Conservation (phyloP, 2,329 filamentous ascomycete species). For the Truncatella angustata region DNA sequence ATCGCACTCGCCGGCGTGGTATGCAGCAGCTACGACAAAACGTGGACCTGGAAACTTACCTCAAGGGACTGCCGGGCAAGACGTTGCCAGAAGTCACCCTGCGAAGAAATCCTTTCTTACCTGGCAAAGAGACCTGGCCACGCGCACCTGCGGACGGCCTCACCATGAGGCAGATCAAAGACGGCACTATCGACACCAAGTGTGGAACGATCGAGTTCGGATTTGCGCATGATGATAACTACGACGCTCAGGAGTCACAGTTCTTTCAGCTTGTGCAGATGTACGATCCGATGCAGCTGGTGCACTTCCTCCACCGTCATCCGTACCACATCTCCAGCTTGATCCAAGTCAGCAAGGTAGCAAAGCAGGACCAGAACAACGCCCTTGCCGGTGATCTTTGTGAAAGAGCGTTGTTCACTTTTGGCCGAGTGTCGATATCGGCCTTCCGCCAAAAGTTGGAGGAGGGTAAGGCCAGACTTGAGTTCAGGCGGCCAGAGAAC, state of each 20-base stretch:
- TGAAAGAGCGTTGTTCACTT: slow-evolving; percentile 87
- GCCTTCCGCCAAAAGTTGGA: slow-evolving; percentile 75
- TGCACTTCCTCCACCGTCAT: slow-evolving; percentile 69
- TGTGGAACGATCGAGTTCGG: slow-evolving; percentile 68
- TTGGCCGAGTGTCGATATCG: slow-evolving; percentile 84
- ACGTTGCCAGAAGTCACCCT: slow-evolving; percentile 70
- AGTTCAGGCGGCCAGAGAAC: slow-evolving; percentile 82
- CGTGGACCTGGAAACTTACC: slow-evolving; percentile 56
- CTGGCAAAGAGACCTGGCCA: slow-evolving; percentile 87
- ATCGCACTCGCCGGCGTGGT: slow-evolving; percentile 30
- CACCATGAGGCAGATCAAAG: slow-evolving; percentile 66
- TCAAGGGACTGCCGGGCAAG: slow-evolving; percentile 55
- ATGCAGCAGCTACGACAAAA: slow-evolving; percentile 41
- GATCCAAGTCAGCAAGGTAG: slow-evolving; percentile 90
- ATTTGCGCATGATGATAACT: slow-evolving; percentile 72
- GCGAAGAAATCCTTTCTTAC: slow-evolving; percentile 78
- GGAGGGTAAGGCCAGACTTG: slow-evolving; percentile 74
- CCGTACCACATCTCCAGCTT: slow-evolving; percentile 92
- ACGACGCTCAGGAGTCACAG: slow-evolving; percentile 70
- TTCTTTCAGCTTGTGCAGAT: slow-evolving; percentile 84
- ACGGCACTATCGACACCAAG: slow-evolving; percentile 25
- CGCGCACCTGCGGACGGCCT: slow-evolving; percentile 75
- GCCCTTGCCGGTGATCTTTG: slow-evolving; percentile 82
- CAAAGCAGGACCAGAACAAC: slow-evolving; percentile 87
- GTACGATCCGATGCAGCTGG: slow-evolving; percentile 77